Evolutionary conservation across 169 alveolate genomes (phyloP), one percentile per base, ranked within the genome.

Genomic region (Plasmodium fragile): DNA sequence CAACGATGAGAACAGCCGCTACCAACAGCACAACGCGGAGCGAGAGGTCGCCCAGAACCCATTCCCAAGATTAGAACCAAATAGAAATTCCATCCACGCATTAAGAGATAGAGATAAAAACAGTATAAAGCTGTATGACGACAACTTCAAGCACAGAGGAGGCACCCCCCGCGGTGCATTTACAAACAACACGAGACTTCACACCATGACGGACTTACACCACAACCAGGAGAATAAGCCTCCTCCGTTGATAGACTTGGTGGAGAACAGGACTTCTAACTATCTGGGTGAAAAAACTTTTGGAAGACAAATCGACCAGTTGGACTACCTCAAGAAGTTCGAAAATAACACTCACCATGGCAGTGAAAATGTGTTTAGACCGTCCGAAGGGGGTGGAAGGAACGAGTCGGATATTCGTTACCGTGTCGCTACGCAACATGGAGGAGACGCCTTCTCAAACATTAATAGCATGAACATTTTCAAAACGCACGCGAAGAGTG

Each of bases 291-390:
- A 65, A 4, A 65, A 65, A 28, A 13, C 25, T 0, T 11, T 49
- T 49, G 59, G 18, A 0, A 49, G 59, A 49, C 18, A 10, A 45
- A 13, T 45, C n/a, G 55, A 45, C 18, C 55, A 65, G 36, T 10
- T 65, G n/a, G 36, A 65, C 41, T 65, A 28, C 13, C 1, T 65
- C 32, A 65, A 22, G 41, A 65, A 25, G 30, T 65, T 22, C 7
- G 34, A 69, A 41, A 49, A 65, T 36, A 30, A 10, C 18, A 30
- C 52, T 39, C 16, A 4, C 13, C 65, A 30, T 2, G 71, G 34
- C 49, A 28, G 69, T 81, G 89, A 81, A 39, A 53, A 81, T 49
- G 69, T n/a, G 39, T 81, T 81, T 22, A 53, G 69, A 49, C 4
- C 16, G 65, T 10, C 39, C 70, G 73, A 80, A 5, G 34, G 59